Evolutionary conservation across 805 yeast species (phyloP).

Genomic region (Lachancea fermentati): DNA sequence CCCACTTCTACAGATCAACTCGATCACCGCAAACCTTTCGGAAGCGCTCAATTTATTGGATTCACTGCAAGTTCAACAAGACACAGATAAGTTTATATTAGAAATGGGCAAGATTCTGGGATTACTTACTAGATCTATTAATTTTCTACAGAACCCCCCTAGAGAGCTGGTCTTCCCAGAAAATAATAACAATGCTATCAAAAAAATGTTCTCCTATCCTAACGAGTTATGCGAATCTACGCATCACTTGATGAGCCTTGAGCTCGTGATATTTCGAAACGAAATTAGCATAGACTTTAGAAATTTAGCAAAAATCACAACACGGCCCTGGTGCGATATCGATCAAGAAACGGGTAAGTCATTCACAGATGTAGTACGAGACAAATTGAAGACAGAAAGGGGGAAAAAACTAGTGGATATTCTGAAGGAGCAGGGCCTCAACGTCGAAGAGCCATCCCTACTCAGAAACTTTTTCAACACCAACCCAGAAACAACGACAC

Average conservation of each 20-base stretch:
- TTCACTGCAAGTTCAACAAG: conserved; percentile 40
- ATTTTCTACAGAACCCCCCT: conserved; percentile 44
- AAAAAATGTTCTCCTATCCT: conserved; percentile 39
- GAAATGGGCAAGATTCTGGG: conserved; percentile 18
- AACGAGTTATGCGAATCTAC: conserved; percentile 24
- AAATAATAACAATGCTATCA: conserved; percentile 42
- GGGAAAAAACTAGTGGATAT: conserved; percentile 35
- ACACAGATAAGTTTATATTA: conserved; percentile 27
- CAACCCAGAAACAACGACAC: conserved; percentile 31
- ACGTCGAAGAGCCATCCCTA: conserved; percentile 29
- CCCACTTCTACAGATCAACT: conserved; percentile 39
- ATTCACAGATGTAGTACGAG: conserved; percentile 52
- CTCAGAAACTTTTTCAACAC: conserved; percentile 33
- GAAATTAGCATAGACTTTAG: conserved; percentile 59
- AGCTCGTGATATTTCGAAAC: conserved; percentile 53
- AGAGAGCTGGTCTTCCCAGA: conserved; percentile 53
- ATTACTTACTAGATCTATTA: conserved; percentile 20
- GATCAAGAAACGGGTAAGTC: conserved; percentile 43
- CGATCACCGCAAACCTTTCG: conserved; percentile 26
- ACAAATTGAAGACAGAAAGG: conserved; percentile 45
- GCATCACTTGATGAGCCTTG: conserved; percentile 43
- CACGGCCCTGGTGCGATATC: conserved; percentile 58
- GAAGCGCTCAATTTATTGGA: conserved; percentile 28
- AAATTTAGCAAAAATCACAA: conserved; percentile 43
- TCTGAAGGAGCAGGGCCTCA: conserved; percentile 35